phyloP scores from a whole-genome alignment of 2,329 filamentous ascomycete species.

The Calonectria montana region DNA sequence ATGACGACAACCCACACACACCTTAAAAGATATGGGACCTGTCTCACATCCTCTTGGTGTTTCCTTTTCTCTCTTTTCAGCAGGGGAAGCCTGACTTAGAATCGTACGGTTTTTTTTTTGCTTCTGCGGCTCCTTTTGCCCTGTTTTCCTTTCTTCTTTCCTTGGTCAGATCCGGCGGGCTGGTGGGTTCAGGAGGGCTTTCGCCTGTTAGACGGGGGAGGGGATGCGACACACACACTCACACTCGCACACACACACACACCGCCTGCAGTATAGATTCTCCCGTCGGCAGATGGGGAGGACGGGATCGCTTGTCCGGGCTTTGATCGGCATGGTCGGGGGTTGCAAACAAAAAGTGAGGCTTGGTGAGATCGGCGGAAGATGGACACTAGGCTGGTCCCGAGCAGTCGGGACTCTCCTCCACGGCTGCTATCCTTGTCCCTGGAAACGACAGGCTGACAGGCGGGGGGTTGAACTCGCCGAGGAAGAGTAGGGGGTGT shows the following conservation, averaged over 20 bases:
- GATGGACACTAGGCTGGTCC: conserved; percentile 16
- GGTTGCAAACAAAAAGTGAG: neutral
- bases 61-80: neutral
- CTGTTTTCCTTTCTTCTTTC: neutral
- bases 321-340: neutral
- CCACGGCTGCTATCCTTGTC: neutral
- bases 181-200: neutral
- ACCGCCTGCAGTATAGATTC: neutral
- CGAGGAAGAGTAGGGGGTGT: no score
- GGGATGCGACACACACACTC: neutral
- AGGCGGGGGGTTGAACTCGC: neutral
- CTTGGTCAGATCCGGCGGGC: conserved; percentile 5
- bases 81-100: conserved; percentile 15
- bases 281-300: conserved; percentile 13
- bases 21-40: conserved; percentile 3
- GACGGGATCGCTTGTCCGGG: neutral
- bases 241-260: neutral
- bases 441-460: neutral
- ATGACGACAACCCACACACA: conserved; percentile 1
- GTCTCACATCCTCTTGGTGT: neutral
- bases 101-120: conserved; percentile 11
- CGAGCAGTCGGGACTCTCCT: conserved; percentile 15
- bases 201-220: neutral
- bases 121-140: conserved; percentile 5
- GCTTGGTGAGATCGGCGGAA: conserved; percentile 13